A percentile compares a stretch with the other conserved stretches of the same genome.
These are phyloP conservation scores for Fusarium marasasianum DNA, from an alignment of 2,329 filamentous ascomycete species.

Conservation along the genomic window DNA sequence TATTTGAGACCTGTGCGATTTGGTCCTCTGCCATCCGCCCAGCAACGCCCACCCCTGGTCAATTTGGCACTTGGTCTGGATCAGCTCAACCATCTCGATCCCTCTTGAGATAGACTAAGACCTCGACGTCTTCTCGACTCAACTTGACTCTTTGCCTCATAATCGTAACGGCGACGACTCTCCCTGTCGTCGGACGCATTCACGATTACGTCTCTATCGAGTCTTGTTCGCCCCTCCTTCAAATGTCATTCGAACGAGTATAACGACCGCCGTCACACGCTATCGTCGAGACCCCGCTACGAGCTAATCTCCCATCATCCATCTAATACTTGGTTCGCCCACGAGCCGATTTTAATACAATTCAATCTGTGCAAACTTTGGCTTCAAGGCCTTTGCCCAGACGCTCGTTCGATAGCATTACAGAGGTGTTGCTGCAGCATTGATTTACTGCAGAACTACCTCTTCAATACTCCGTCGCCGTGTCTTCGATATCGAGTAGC, in stretches of 20 bases:
- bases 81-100: constrained; percentile 31
- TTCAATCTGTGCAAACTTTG: constrained; percentile 2
- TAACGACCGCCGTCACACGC: constrained; percentile 46
- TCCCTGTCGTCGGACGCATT: neutral
- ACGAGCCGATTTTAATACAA: constrained; percentile 23
- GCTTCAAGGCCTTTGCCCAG: constrained; percentile 8
- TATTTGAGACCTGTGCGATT: constrained; percentile 34
- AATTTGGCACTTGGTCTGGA: constrained; percentile 34
- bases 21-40: constrained; percentile 35
- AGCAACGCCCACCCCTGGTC: constrained; percentile 40
- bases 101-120: constrained; percentile 30
- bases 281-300: constrained; percentile 38
- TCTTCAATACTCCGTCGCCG: constrained; percentile 28
- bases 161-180: constrained; percentile 33
- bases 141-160: constrained; percentile 1
- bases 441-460: constrained; percentile 45
- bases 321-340: constrained; percentile 18
- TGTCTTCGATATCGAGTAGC: constrained; percentile 41
- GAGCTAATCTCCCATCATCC: constrained; percentile 31
- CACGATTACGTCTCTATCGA: constrained; percentile 34
- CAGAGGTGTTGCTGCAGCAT: constrained; percentile 46
- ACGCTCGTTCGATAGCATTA: constrained; percentile 22
- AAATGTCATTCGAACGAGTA: constrained; percentile 48
- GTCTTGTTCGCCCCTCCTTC: constrained; percentile 37
- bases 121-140: constrained; percentile 26